Conservation (phyloP, 345 rosid genomes). For the Viola odorata region DNA sequence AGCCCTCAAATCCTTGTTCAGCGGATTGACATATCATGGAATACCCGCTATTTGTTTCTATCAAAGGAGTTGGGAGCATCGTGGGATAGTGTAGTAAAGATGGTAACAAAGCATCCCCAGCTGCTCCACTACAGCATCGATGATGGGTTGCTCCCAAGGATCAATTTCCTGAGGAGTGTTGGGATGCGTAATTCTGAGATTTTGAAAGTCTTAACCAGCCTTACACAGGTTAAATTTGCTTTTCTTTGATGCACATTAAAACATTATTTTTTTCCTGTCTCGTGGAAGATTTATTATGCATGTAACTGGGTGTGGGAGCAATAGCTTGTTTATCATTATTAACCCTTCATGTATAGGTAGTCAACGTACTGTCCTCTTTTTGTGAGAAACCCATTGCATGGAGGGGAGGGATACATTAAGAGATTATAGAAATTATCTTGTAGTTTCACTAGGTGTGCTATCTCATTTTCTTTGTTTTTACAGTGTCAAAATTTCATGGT, state of each 20-base stretch:
- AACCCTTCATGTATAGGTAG: no score
- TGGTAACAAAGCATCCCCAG: conserved; percentile 94
- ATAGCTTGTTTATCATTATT: no score
- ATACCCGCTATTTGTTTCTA: conserved; percentile 78
- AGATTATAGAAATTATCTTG: no score
- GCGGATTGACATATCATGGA: conserved; percentile 90
- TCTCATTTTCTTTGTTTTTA: neutral
- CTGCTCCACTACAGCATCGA: conserved; percentile 93
- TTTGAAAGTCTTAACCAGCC: conserved; percentile 90
- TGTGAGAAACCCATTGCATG: no score
- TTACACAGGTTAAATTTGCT: conserved; percentile 66
- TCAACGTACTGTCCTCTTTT: no score
- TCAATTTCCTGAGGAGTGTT: conserved; percentile 86
- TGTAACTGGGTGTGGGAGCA: no score
- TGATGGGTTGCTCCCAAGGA: conserved; percentile 81
- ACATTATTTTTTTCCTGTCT: neutral
- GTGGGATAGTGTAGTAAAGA: conserved; percentile 77
- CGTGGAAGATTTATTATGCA: neutral
- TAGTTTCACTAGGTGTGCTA: no score
- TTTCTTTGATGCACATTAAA: neutral
- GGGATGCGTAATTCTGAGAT: conserved; percentile 80
- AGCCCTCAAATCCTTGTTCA: conserved; percentile 97
- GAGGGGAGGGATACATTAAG: no score
- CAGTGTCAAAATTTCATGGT: neutral
- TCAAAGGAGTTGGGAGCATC: conserved; percentile 91